phyloP scores from a whole-genome alignment of 2,329 filamentous ascomycete genomes.

The Tolypocladium cylindrosporum region DNA sequence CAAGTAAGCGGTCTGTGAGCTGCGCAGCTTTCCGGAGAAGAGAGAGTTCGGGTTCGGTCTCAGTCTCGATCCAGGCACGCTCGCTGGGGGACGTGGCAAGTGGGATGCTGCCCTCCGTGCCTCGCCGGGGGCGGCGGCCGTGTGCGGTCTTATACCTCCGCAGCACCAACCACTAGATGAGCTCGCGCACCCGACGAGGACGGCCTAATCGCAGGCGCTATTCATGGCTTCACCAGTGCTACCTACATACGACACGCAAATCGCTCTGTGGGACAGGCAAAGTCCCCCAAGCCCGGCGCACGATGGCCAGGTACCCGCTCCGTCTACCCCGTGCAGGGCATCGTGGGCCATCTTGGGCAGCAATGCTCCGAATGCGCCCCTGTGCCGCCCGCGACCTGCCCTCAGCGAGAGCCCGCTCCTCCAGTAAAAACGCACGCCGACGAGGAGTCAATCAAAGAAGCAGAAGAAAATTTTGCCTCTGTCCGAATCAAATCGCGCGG shows the following conservation, averaged over 20 bases:
- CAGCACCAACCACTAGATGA: background rate
- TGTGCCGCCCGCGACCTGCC: background rate
- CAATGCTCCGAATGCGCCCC: constrained; percentile 1
- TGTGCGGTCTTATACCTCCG: background rate
- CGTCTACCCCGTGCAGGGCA: background rate
- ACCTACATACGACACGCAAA: no score
- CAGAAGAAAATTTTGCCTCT: background rate
- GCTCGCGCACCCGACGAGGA: background rate
- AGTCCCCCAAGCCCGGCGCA: background rate
- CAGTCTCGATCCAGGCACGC: background rate
- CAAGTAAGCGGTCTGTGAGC: background rate
- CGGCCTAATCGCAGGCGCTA: background rate
- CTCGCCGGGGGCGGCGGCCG: background rate
- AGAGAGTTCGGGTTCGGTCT: background rate
- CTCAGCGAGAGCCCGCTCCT: background rate
- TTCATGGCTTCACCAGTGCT: background rate
- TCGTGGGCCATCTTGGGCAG: constrained; percentile 3
- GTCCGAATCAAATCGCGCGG: background rate
- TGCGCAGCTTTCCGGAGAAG: background rate
- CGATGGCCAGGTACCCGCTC: background rate
- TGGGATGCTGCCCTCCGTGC: background rate
- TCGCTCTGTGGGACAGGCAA: background rate
- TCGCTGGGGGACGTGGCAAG: background rate
- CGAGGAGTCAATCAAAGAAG: background rate
- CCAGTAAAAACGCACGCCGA: background rate